phyloP scores from a whole-genome alignment of 305 asterid species.

The Ilex paraguariensis region DNA sequence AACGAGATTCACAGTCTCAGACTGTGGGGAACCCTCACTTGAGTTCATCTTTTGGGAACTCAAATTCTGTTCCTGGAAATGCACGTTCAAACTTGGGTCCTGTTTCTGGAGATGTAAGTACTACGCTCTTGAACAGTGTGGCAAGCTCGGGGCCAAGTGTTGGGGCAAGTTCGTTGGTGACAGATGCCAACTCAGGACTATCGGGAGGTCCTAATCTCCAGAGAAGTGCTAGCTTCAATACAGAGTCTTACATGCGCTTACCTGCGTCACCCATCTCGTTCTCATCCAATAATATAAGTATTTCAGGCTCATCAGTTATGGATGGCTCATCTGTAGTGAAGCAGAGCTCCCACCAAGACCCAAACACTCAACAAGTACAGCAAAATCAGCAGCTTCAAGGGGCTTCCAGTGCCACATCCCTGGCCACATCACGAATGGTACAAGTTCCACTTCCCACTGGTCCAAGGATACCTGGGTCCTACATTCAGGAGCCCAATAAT shows the following conservation, averaged over 20 bases:
- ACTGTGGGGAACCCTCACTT: slow-evolving; percentile 46
- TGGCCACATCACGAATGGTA: slow-evolving; percentile 9
- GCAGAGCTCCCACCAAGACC: slow-evolving; percentile 9
- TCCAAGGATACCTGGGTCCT: neutral
- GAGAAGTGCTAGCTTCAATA: slow-evolving; percentile 18
- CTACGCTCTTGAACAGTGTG: slow-evolving; percentile 15
- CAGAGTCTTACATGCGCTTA: slow-evolving; percentile 21
- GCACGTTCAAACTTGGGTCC: slow-evolving; percentile 21
- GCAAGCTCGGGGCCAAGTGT: slow-evolving; percentile 11
- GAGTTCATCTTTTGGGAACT: slow-evolving; percentile 5
- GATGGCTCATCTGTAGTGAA: slow-evolving; percentile 12
- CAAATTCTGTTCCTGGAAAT: slow-evolving; percentile 17
- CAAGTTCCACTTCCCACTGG: slow-evolving; percentile 15
- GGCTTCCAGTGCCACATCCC: slow-evolving; percentile 18
- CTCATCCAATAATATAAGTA: slow-evolving; percentile 18
- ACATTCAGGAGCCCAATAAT: neutral
- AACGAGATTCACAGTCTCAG: slow-evolving; percentile 47
- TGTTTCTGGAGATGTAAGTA: slow-evolving; percentile 13
- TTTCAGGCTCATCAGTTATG: slow-evolving; percentile 7
- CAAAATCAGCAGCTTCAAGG: slow-evolving; percentile 1
- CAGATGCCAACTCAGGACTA: slow-evolving; percentile 16
- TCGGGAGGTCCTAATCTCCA: slow-evolving; percentile 20
- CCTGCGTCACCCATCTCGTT: slow-evolving; percentile 21
- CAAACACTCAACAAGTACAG: slow-evolving; percentile 20
- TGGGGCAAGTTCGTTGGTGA: slow-evolving; percentile 16